phyloP scores from a whole-genome alignment of 2,329 filamentous ascomycete species.

The Fusarium decemcellulare region DNA sequence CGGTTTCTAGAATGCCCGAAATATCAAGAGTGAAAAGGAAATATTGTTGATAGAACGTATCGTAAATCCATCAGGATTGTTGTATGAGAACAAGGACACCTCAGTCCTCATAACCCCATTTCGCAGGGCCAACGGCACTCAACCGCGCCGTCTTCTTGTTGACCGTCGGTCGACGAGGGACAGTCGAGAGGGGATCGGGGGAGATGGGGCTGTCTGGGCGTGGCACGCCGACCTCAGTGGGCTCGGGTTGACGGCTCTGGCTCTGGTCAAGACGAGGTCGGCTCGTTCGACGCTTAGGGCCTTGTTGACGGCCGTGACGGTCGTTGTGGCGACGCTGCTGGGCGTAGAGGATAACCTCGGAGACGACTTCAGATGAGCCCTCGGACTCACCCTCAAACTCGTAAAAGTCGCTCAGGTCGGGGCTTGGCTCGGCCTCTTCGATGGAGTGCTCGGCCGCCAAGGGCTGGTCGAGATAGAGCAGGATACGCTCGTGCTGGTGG shows the following conservation, averaged over 20 bases:
- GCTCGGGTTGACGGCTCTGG: slow-evolving; percentile 14
- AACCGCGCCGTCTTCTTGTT: slow-evolving; percentile 59
- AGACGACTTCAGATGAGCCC: slow-evolving; percentile 27
- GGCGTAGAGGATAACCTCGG: slow-evolving; percentile 33
- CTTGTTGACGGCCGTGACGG: slow-evolving; percentile 18
- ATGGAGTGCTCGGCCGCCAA: slow-evolving; percentile 37
- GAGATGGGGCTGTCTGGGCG: slow-evolving; percentile 60
- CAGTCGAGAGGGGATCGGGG: slow-evolving; percentile 49
- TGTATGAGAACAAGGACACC: not conserved
- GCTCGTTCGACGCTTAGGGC: slow-evolving; percentile 31
- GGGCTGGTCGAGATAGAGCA: slow-evolving; percentile 50
- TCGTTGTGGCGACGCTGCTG: slow-evolving; percentile 33
- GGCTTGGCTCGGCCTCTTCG: slow-evolving; percentile 52
- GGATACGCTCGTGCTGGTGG: slow-evolving; percentile 44
- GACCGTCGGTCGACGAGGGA: slow-evolving; percentile 43
- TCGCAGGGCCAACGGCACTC: slow-evolving; percentile 50
- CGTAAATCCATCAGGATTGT: slow-evolving; percentile 8
- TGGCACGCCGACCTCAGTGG: slow-evolving; percentile 49
- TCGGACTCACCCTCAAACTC: slow-evolving; percentile 50
- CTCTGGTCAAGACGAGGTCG: slow-evolving; percentile 14
- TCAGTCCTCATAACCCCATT: slow-evolving; percentile 44
- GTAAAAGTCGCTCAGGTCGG: slow-evolving; percentile 57
- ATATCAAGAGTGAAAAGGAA: slow-evolving; percentile 24
- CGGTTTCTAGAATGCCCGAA: slow-evolving; percentile 31
- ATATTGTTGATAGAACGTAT: slow-evolving; percentile 29